phyloP scores from a whole-genome alignment of 345 rosid species.

The Clausena lansium region DNA sequence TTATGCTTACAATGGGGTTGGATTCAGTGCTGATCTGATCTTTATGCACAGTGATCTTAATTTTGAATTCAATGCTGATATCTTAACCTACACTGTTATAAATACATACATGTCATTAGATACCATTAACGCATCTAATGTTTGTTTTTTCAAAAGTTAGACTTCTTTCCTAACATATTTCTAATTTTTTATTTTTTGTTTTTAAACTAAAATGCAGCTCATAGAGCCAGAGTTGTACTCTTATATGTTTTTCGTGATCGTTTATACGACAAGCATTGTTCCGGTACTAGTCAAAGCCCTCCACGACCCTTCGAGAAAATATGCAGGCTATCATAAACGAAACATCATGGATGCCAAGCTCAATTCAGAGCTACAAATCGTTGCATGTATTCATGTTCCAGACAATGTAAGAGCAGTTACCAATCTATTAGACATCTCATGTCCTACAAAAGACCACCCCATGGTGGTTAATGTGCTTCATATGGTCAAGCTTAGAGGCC shows the following conservation, averaged over 20 bases:
- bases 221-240: not conserved
- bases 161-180: not conserved
- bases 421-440: slow-evolving; percentile 34
- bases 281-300: slow-evolving; percentile 43
- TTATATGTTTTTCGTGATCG: not conserved
- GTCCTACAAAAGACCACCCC: slow-evolving; percentile 34
- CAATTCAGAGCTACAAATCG: slow-evolving; percentile 35
- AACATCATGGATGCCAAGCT: slow-evolving; percentile 29
- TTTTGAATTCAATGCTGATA: too few relatives aligned
- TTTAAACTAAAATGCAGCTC: not conserved
- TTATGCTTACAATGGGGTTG: too few relatives aligned
- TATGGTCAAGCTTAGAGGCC: slow-evolving; percentile 51
- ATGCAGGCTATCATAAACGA: slow-evolving; percentile 49
- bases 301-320: slow-evolving; percentile 51
- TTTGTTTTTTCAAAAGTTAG: too few relatives aligned
- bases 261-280: slow-evolving; percentile 23
- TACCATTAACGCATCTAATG: too few relatives aligned
- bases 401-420: slow-evolving; percentile 36
- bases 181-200: not conserved
- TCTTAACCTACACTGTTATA: too few relatives aligned
- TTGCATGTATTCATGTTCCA: slow-evolving; percentile 52
- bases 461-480: slow-evolving; percentile 46
- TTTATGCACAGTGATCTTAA: too few relatives aligned
- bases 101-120: too few relatives aligned
- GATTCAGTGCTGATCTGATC: too few relatives aligned